Conservation (phyloP, 345 rosid species). For the Salix exigua region DNA sequence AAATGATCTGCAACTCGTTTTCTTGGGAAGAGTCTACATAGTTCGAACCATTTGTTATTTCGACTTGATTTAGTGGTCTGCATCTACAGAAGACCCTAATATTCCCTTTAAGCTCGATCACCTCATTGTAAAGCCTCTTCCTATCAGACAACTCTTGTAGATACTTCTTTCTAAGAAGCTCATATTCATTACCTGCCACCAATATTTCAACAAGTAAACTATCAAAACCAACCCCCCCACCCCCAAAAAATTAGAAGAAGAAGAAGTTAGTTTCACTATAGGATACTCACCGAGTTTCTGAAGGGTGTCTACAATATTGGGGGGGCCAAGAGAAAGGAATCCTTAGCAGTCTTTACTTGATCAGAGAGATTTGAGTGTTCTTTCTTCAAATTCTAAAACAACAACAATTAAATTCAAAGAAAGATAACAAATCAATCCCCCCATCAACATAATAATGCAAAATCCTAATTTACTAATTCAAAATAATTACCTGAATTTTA, state of each 20-base stretch:
- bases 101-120: conserved; percentile 88
- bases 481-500: conserved; percentile 45
- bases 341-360: conserved; percentile 44
- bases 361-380: too few relatives aligned
- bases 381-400: too few relatives aligned
- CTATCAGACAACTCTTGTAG: conserved; percentile 60
- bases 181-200: conserved; percentile 60
- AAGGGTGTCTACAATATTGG: conserved; percentile 43
- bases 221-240: not conserved
- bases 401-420: too few relatives aligned
- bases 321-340: conserved; percentile 41
- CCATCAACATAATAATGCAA: not conserved
- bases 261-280: not conserved
- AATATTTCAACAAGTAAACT: conserved; percentile 10
- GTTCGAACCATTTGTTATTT: conserved; percentile 53
- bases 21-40: conserved; percentile 63
- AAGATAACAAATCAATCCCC: too few relatives aligned
- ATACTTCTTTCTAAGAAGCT: conserved; percentile 63
- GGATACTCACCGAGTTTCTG: conserved; percentile 52
- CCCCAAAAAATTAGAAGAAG: not conserved
- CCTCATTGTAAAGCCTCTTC: conserved; percentile 80
- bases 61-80: conserved; percentile 68
- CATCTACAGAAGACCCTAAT: conserved; percentile 98
- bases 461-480: not conserved
- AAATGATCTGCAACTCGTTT: conserved; percentile 66